These are phyloP conservation scores for Tylopilus subfusipes DNA, from an alignment of 768 basidiomycete species.

Conservation along the genomic window DNA sequence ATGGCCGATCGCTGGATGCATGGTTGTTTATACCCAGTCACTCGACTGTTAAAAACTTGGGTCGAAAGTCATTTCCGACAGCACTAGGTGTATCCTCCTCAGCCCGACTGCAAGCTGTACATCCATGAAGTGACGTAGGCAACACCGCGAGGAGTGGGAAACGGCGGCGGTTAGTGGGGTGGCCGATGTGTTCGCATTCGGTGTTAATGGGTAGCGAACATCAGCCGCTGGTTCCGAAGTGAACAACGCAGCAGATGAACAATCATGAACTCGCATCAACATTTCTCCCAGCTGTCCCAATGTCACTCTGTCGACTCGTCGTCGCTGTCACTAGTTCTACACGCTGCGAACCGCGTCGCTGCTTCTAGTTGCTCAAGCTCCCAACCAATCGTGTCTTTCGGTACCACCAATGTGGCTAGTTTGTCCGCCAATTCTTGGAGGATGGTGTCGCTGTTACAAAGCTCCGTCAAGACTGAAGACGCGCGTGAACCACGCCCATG, in stretches of 20 bases:
- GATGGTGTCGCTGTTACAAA: conserved; percentile 55
- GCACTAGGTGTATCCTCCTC: too few relatives aligned
- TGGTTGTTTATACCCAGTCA: not conserved
- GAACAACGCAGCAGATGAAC: not conserved
- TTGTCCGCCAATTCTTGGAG: conserved; percentile 45
- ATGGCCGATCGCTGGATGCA: too few relatives aligned
- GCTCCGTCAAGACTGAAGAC: conserved; percentile 1
- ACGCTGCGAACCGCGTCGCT: conserved; percentile 39
- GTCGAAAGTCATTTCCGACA: too few relatives aligned
- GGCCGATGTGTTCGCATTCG: conserved; percentile 8
- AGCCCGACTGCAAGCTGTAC: not conserved
- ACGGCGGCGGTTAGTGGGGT: not conserved
- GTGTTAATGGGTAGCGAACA: not conserved
- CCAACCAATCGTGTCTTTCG: conserved; percentile 65
- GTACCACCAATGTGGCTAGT: conserved; percentile 40
- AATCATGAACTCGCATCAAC: not conserved
- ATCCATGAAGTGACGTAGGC: too few relatives aligned
- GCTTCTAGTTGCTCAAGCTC: conserved; percentile 64
- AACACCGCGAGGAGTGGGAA: not conserved
- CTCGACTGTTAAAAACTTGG: not conserved
- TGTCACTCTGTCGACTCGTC: conserved; percentile 49
- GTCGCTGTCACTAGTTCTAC: conserved; percentile 61
- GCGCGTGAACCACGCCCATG: not conserved
- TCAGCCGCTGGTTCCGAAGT: not conserved
- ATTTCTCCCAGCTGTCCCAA: conserved; percentile 7